Conservation (phyloP, 2,329 filamentous ascomycete genomes). For the Cladorrhinum sp. region DNA sequence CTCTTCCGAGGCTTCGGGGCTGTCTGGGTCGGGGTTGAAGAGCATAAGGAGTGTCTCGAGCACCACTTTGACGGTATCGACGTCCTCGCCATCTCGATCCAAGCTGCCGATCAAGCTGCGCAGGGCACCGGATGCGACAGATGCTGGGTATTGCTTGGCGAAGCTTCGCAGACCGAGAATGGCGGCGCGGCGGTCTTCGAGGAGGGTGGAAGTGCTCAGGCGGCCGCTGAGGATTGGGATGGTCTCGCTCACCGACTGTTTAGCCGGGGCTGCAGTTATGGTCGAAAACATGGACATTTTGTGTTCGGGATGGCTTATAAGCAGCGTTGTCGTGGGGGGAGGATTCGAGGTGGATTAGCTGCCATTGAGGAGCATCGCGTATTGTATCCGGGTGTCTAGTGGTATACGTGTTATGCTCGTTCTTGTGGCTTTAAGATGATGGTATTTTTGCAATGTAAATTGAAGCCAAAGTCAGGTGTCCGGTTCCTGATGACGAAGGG, state of each 20-base stretch:
- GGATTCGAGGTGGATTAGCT: constrained; percentile 26
- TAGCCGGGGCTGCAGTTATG: constrained; percentile 73
- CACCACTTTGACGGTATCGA: constrained; percentile 92
- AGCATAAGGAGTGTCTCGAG: constrained; percentile 94
- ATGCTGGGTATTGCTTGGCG: constrained; percentile 92
- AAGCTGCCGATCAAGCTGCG: constrained; percentile 82
- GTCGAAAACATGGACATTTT: constrained; percentile 53
- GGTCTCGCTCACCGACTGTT: constrained; percentile 93
- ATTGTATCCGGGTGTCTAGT: neutral
- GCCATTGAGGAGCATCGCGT: constrained; percentile 28
- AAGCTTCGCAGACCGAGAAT: constrained; percentile 93
- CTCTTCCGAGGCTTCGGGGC: constrained; percentile 91
- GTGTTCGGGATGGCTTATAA: neutral
- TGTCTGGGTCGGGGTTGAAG: constrained; percentile 68
- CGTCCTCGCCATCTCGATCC: constrained; percentile 84
- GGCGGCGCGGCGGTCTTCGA: constrained; percentile 91
- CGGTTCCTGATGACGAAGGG: neutral
- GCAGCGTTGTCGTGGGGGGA: constrained; percentile 22
- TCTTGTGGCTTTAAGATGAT: neutral
- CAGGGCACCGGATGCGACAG: constrained; percentile 89
- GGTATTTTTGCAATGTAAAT: neutral
- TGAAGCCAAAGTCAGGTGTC: neutral
- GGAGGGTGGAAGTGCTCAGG: constrained; percentile 80
- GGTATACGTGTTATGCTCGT: neutral
- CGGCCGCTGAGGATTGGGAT: constrained; percentile 87